phyloP scores from a whole-genome alignment of 2,329 filamentous ascomycete species.

The Penicillium sp. region DNA sequence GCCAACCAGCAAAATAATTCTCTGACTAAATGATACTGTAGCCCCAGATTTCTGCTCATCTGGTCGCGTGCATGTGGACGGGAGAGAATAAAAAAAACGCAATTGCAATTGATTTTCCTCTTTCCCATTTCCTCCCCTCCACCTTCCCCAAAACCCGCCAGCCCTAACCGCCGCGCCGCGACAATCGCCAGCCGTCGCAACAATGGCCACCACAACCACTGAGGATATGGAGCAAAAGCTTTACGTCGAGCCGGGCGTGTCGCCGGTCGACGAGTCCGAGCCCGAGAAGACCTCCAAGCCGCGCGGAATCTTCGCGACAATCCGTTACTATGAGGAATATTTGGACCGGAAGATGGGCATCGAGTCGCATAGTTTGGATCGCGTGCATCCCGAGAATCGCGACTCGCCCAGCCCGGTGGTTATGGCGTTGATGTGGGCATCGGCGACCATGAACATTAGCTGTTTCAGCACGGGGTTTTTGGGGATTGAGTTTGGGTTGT shows the following conservation, averaged over 20 bases:
- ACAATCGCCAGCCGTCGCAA: neutral
- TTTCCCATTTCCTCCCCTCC: neutral
- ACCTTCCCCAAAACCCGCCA: neutral
- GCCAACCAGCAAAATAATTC: neutral
- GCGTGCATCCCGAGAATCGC: slow-evolving; percentile 45
- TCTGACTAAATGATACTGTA: slow-evolving; percentile 1
- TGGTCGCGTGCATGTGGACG: slow-evolving; percentile 5
- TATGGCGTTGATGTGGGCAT: slow-evolving; percentile 58
- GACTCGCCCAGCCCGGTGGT: slow-evolving; percentile 41
- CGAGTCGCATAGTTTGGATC: slow-evolving; percentile 51
- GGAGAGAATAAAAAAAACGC: neutral
- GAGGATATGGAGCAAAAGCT: slow-evolving; percentile 17
- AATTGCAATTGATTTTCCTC: neutral
- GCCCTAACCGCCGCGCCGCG: neutral
- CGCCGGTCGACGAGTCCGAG: slow-evolving; percentile 17
- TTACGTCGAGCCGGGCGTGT: slow-evolving; percentile 14
- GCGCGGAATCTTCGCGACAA: slow-evolving; percentile 21
- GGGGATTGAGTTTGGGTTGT: slow-evolving; percentile 53
- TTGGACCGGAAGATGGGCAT: slow-evolving; percentile 53
- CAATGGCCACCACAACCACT: neutral
- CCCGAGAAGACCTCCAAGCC: slow-evolving; percentile 8
- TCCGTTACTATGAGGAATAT: slow-evolving; percentile 46
- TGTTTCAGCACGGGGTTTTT: slow-evolving; percentile 57
- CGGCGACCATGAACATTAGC: slow-evolving; percentile 54
- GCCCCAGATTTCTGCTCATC: slow-evolving; percentile 2